These are phyloP conservation scores for Tetrahymena elliotti DNA, from an alignment of 73 alveolate genomes.

Conservation along the genomic window DNA sequence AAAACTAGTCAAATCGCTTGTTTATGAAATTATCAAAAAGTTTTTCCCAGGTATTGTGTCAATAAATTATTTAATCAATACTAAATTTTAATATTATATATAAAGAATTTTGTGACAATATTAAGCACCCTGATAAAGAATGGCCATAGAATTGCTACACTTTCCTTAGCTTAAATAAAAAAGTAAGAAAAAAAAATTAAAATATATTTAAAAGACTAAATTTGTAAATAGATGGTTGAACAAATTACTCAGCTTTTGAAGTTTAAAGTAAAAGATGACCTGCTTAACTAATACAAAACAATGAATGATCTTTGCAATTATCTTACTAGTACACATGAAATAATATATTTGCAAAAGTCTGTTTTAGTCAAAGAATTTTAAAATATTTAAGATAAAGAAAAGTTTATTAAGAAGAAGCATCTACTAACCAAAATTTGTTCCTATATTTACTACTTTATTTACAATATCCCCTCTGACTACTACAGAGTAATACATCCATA, in stretches of 20 bases:
- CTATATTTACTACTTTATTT: background rate
- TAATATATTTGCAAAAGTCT: background rate
- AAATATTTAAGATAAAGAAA: background rate
- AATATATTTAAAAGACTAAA: background rate
- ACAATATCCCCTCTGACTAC: background rate
- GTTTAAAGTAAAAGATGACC: background rate
- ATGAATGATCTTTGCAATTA: background rate
- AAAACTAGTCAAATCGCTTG: background rate
- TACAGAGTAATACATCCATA: background rate
- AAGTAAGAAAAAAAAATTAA: background rate
- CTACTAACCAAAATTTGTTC: background rate
- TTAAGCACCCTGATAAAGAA: background rate
- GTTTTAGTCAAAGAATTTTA: background rate
- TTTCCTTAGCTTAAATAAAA: background rate
- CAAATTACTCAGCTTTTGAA: background rate
- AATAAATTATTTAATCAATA: no score
- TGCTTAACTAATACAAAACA: background rate
- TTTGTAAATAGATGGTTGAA: background rate
- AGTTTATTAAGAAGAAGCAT: background rate
- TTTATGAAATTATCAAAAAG: background rate
- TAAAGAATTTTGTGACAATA: background rate
- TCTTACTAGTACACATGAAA: background rate
- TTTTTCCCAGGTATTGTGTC: background rate
- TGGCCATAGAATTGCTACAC: background rate
- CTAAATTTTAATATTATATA: background rate